Evolutionary conservation across 192 early-diverging fungal genomes (phyloP).

Genomic region (Funneliformis geosporum): DNA sequence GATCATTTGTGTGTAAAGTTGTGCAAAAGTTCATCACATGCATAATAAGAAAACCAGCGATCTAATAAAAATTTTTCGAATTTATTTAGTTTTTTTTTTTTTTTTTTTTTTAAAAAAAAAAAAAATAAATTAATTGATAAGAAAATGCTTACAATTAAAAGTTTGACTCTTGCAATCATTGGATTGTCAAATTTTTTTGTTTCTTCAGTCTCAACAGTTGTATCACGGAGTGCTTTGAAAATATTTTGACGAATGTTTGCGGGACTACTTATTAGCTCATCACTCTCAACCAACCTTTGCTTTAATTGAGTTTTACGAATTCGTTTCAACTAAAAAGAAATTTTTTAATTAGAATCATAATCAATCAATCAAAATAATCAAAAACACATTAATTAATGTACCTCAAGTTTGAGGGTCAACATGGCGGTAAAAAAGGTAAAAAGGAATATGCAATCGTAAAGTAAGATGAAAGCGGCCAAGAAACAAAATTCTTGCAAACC

Average conservation of each 20-base stretch:
- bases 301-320: constrained; percentile 41
- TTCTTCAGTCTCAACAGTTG: constrained; percentile 37
- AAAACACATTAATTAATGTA: constrained; percentile 38
- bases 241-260: constrained; percentile 61
- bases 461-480: constrained; percentile 74
- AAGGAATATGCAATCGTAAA: constrained; percentile 80
- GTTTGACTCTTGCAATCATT: constrained; percentile 59
- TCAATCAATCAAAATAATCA: background rate
- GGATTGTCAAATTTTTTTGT: constrained; percentile 50
- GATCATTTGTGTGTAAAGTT: constrained; percentile 45
- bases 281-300: constrained; percentile 13
- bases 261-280: constrained; percentile 42
- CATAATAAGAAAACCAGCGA: constrained; percentile 64
- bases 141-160: constrained; percentile 45
- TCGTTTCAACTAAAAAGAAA: constrained; percentile 43
- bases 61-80: constrained; percentile 31
- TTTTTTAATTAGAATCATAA: background rate
- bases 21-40: constrained; percentile 63
- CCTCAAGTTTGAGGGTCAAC: constrained; percentile 85
- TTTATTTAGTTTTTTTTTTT: too few species aligned
- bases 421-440: constrained; percentile 87
- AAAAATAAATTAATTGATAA: background rate
- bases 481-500: constrained; percentile 83
- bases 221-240: constrained; percentile 62
- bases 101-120: background rate